A percentile compares a stretch with the other conserved stretches of the same genome.
Evolutionary conservation across 208 protist genomes (phyloP).

Genomic region (Acanthamoeba royreba): DNA sequence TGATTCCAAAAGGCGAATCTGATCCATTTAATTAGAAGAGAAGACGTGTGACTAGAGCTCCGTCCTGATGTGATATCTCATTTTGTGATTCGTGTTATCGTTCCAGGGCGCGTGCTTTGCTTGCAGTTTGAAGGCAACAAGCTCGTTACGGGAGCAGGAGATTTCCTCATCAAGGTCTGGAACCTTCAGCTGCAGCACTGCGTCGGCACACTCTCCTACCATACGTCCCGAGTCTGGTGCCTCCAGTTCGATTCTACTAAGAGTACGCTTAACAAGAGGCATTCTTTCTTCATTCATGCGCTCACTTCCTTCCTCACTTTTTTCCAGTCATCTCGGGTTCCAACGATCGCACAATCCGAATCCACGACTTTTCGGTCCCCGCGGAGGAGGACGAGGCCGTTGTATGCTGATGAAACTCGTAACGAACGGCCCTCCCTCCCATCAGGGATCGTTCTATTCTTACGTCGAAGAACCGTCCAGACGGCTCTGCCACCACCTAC

Average conservation of each 20-base stretch:
- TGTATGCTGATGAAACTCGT: not conserved
- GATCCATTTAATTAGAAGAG: too few relatives aligned
- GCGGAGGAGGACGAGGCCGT: conserved; percentile 10
- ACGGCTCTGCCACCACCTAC: too few relatives aligned
- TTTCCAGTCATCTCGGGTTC: conserved; percentile 16
- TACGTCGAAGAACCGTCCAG: too few relatives aligned
- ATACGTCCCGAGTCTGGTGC: not conserved
- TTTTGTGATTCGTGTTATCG: not conserved
- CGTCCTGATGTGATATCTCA: not conserved
- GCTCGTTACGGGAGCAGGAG: not conserved
- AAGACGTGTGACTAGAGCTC: too few relatives aligned
- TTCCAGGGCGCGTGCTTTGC: not conserved
- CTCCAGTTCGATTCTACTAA: conserved; percentile 14
- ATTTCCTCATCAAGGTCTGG: conserved; percentile 12
- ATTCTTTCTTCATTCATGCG: not conserved
- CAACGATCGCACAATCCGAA: conserved; percentile 16
- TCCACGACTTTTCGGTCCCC: not conserved
- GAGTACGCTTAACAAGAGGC: not conserved
- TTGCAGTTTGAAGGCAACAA: conserved; percentile 14
- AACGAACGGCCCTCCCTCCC: not conserved
- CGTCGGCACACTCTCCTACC: not conserved
- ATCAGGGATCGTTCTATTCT: too few relatives aligned
- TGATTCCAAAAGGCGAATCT: conserved; percentile 33
- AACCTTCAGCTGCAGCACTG: not conserved
- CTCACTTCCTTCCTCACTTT: too few relatives aligned